Conservation (phyloP, 176 grass and related monocot species). For the Triticum timopheevii region DNA sequence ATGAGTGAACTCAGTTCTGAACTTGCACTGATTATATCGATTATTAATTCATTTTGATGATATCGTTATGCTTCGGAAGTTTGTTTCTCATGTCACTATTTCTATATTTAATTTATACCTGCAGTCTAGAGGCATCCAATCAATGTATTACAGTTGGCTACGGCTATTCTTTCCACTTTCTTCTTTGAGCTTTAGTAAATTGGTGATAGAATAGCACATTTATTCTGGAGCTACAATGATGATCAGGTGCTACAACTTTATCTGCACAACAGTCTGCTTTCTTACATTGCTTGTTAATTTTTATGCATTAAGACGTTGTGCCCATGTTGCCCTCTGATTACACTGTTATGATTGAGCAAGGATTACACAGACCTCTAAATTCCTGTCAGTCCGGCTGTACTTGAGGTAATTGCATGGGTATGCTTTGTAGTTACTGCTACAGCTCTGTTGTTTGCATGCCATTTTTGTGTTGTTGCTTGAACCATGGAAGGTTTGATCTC, state of each 20-base stretch:
- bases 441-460: background rate
- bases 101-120: background rate
- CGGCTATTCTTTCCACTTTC: background rate
- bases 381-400: constrained; percentile 70
- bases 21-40: too few relatives aligned
- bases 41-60: background rate
- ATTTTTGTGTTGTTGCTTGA: too few relatives aligned
- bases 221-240: background rate
- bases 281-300: background rate
- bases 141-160: background rate
- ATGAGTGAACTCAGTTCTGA: too few relatives aligned
- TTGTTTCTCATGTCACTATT: background rate
- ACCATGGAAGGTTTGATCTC: constrained; percentile 35
- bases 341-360: constrained; percentile 38
- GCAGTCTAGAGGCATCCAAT: background rate
- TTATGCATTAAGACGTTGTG: background rate
- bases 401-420: constrained; percentile 69
- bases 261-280: background rate
- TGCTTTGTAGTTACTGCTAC: constrained; percentile 9
- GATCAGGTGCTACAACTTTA: background rate
- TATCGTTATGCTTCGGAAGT: background rate
- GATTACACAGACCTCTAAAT: constrained; percentile 95
- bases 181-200: background rate
- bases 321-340: background rate
- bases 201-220: background rate